phyloP scores from a whole-genome alignment of 2,329 filamentous ascomycete genomes.

The Amylocarpus encephaloides region DNA sequence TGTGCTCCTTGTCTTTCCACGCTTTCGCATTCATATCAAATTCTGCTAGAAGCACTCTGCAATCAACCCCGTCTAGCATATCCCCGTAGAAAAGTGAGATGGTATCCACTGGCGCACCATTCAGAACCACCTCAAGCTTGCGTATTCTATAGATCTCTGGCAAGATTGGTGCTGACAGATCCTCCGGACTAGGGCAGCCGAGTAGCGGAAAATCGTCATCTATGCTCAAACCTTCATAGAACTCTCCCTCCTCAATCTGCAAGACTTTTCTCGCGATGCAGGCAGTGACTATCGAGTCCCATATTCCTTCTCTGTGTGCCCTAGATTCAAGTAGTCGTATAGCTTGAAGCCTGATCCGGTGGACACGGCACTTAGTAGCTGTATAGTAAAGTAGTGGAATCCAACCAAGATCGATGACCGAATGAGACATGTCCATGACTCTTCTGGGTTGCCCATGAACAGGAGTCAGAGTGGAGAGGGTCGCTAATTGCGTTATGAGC shows the following conservation, averaged over 20 bases:
- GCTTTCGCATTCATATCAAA: too few relatives aligned
- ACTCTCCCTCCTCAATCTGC: constrained; percentile 34
- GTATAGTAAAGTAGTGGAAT: constrained; percentile 40
- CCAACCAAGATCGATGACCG: constrained; percentile 39
- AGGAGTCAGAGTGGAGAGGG: constrained; percentile 1
- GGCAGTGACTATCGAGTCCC: constrained; percentile 33
- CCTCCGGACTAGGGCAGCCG: too few relatives aligned
- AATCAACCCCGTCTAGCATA: too few relatives aligned
- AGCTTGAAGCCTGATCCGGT: constrained; percentile 36
- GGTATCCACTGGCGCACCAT: too few relatives aligned
- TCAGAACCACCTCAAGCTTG: too few relatives aligned
- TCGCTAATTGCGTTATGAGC: constrained; percentile 27
- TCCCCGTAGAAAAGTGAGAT: too few relatives aligned
- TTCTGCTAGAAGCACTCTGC: too few relatives aligned
- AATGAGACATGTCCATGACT: constrained; percentile 28
- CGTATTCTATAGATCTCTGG: too few relatives aligned
- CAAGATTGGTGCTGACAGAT: too few relatives aligned
- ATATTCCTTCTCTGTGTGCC: constrained; percentile 37
- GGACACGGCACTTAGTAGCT: constrained; percentile 42
- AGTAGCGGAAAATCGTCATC: too few relatives aligned
- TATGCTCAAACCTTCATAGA: constrained; percentile 11
- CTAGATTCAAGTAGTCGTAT: constrained; percentile 29
- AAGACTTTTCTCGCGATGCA: constrained; percentile 34
- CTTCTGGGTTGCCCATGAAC: background rate
- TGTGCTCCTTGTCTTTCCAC: too few relatives aligned